Evolutionary conservation across 495 filamentous ascomycete genomes (phyloP).

Genomic region (Hypoxylon fuscum): DNA sequence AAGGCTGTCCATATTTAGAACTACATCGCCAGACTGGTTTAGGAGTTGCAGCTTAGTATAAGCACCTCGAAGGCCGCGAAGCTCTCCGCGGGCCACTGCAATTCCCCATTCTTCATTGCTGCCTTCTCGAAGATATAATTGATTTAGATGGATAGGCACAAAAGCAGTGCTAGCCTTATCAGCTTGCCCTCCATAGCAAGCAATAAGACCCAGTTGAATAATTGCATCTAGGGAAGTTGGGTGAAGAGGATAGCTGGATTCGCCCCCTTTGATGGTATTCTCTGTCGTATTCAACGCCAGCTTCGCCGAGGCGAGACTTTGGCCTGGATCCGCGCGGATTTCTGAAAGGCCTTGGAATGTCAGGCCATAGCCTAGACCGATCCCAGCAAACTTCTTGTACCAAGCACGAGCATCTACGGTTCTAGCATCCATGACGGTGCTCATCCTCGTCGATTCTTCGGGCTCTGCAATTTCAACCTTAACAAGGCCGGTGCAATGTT

Average conservation of each 20-base stretch:
- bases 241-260: constrained; percentile 50
- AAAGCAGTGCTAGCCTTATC: constrained; percentile 2
- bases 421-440: constrained; percentile 2
- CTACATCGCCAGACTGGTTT: constrained; percentile 2
- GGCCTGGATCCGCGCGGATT: constrained; percentile 14
- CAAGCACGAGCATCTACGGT: constrained; percentile 6
- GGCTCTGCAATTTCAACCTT: constrained; percentile 14
- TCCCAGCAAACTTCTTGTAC: constrained; percentile 29
- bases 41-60: constrained; percentile 11
- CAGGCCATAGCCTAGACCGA: constrained; percentile 36
- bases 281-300: constrained; percentile 39
- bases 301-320: constrained; percentile 10
- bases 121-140: constrained; percentile 4
- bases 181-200: constrained; percentile 26
- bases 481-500: constrained; percentile 39
- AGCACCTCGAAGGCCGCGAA: constrained; percentile 8
- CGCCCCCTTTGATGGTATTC: constrained; percentile 39
- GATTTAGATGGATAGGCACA: constrained; percentile 17
- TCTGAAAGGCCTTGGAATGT: constrained; percentile 32
- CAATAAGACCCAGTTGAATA: constrained; percentile 37
- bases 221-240: constrained; percentile 45
- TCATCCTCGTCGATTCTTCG: not conserved
- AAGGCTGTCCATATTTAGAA: constrained; percentile 9
- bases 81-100: constrained; percentile 12
- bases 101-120: not conserved